Evolutionary conservation across 108 stramenopile species (phyloP), one percentile per base, ranked within the genome.

Genomic region (Bacterosira constricta): DNA sequence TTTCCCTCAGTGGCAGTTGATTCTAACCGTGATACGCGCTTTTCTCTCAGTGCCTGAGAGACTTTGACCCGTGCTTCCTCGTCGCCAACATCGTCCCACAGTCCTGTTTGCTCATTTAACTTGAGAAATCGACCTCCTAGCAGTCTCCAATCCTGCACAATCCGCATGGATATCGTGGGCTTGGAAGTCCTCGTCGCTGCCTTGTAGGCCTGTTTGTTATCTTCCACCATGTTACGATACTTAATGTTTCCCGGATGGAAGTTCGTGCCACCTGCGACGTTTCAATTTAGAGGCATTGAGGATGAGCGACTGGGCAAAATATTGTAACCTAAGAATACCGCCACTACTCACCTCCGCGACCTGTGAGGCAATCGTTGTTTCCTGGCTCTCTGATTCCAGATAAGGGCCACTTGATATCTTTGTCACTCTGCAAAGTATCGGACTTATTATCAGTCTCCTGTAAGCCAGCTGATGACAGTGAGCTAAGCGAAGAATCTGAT

Each of bases 11-110:
- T n/a, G n/a, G n/a, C n/a, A n/a, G n/a, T n/a, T n/a, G n/a, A n/a
- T n/a, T n/a, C n/a, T n/a, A n/a, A n/a, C n/a, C n/a, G n/a, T n/a
- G n/a, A n/a, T n/a, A n/a, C n/a, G n/a, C n/a, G n/a, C 79, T 30
- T 66, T 32, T 69, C 67, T 30, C 67, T 29, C 12, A 90, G 85
- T 61, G 89, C 86, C 83, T 96, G 75, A 4, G 37, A 45, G 5
- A 37, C 8, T 20, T 66, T 67, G 1, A 39, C 7, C 2, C 45
- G 17, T 88, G 53, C 80, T 83, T 50, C 86, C 82, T 51, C 91
- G 79, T 51, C 92, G 81, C 35, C 89, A 77, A 34, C 37, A 18
- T 89, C 89, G 57, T 90, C 85, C 42, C 34, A 38, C 34, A 85
- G 71, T 58, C 34, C 54, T n/a, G 51, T 73, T 15, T 50, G 51